Evolutionary conservation across 2,329 filamentous ascomycete species (phyloP).

Genomic region (Diplodia sapinea): DNA sequence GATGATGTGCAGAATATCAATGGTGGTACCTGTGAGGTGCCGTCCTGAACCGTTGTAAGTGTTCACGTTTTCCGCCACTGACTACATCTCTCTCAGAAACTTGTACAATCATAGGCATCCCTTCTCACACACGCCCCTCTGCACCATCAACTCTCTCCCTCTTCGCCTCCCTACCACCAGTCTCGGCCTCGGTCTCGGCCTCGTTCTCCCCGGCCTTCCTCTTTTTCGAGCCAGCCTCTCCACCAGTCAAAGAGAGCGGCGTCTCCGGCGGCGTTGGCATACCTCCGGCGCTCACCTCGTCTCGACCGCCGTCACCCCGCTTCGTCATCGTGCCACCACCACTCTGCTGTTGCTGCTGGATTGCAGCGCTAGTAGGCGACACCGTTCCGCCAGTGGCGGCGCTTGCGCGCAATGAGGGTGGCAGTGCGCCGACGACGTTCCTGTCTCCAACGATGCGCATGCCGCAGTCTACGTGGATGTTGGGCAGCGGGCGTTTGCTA

Average conservation of each 20-base stretch:
- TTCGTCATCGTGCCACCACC: not conserved
- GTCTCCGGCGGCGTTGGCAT: not conserved
- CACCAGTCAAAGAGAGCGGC: not conserved
- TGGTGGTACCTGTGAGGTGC: not conserved
- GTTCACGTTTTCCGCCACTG: not conserved
- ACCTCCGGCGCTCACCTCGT: not conserved
- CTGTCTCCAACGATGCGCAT: slow-evolving; percentile 48
- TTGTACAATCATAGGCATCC: not conserved
- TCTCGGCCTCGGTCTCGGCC: not conserved
- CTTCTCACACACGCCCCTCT: not conserved
- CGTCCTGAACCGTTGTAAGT: not conserved
- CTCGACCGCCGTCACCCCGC: not conserved
- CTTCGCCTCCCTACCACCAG: not conserved
- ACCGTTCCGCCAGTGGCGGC: not conserved
- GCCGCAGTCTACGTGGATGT: slow-evolving; percentile 31
- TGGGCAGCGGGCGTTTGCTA: not conserved
- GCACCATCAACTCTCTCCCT: slow-evolving; percentile 6
- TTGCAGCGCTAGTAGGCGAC: not conserved
- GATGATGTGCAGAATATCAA: not conserved
- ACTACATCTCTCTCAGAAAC: not conserved
- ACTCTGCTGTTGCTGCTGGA: not conserved
- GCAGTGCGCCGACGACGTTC: slow-evolving; percentile 44
- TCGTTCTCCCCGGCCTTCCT: slow-evolving; percentile 16
- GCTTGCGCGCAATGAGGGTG: no score
- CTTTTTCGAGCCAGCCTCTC: not conserved